Evolutionary conservation across 805 yeast genomes (phyloP).

Genomic region (Yamadazyma olivae): DNA sequence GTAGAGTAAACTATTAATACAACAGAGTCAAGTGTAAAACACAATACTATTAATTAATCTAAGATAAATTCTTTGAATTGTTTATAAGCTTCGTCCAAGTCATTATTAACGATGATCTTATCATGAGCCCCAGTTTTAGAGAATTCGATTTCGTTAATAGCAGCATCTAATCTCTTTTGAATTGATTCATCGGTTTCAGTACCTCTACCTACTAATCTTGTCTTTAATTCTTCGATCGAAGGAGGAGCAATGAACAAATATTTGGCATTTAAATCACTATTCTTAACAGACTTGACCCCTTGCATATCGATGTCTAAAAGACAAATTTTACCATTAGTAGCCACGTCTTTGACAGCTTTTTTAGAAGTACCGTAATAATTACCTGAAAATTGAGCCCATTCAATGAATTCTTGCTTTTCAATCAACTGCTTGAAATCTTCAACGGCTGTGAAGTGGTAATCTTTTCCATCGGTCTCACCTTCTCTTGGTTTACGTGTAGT

Average conservation of each 20-base stretch:
- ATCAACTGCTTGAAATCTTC: slow-evolving; percentile 78
- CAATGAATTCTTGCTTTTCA: slow-evolving; percentile 75
- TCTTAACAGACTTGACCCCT: slow-evolving; percentile 91
- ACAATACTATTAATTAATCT: no score
- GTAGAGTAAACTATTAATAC: no score
- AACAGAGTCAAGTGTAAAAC: no score
- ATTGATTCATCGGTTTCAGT: slow-evolving; percentile 89
- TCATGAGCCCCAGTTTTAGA: slow-evolving; percentile 93
- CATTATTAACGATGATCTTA: slow-evolving; percentile 82
- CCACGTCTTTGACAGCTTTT: slow-evolving; percentile 76
- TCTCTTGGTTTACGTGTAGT: slow-evolving; percentile 90
- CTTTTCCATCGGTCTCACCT: slow-evolving; percentile 87
- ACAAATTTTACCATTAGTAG: slow-evolving; percentile 67
- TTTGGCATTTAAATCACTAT: slow-evolving; percentile 77
- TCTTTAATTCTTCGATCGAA: slow-evolving; percentile 69
- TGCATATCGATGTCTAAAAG: slow-evolving; percentile 98
- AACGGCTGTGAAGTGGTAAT: slow-evolving; percentile 82
- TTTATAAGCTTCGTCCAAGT: slow-evolving; percentile 81
- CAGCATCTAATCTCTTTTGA: slow-evolving; percentile 81
- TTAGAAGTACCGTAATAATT: slow-evolving; percentile 95
- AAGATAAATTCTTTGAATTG: slow-evolving; percentile 79
- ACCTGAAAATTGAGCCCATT: slow-evolving; percentile 98
- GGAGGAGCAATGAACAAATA: slow-evolving; percentile 92
- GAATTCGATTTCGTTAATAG: slow-evolving; percentile 83
- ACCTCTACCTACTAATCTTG: slow-evolving; percentile 84